phyloP scores from a whole-genome alignment of 345 rosid species.

The Adansonia digitata region DNA sequence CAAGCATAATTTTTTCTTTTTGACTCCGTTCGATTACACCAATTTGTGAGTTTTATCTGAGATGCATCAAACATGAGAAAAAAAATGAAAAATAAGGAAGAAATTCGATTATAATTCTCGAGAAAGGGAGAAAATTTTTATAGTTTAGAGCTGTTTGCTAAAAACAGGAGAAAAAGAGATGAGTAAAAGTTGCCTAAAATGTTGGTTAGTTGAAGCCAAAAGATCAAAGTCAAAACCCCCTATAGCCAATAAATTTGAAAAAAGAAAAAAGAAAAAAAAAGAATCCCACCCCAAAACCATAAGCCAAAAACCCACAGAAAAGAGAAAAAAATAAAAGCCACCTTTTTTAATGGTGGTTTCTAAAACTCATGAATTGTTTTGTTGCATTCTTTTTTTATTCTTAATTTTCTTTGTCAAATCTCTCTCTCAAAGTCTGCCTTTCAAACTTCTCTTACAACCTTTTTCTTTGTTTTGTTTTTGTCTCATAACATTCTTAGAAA shows the following conservation, averaged over 20 bases:
- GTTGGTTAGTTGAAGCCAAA: conserved; percentile 31
- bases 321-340: background rate
- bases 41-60: too few relatives aligned
- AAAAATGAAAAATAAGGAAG: background rate
- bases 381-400: conserved; percentile 7
- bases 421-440: conserved; percentile 27
- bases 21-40: too few relatives aligned
- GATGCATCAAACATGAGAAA: background rate
- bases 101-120: too few relatives aligned
- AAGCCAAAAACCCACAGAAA: conserved; percentile 8
- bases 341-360: conserved; percentile 12
- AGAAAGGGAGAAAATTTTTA: background rate
- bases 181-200: conserved; percentile 44
- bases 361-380: conserved; percentile 19
- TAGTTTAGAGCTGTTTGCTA: background rate
- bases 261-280: conserved; percentile 7
- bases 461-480: background rate
- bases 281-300: conserved; percentile 4
- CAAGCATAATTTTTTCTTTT: too few relatives aligned
- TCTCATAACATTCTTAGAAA: background rate
- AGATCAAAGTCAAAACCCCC: conserved; percentile 44
- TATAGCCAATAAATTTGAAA: conserved; percentile 23
- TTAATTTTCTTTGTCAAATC: background rate
- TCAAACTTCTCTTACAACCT: conserved; percentile 5
- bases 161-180: conserved; percentile 11